Percentiles rank a stretch among this genome's conserved stretches.
Evolutionary conservation across 371 early-diverging fungal genomes (phyloP).

Genomic region (Mucor sp.): DNA sequence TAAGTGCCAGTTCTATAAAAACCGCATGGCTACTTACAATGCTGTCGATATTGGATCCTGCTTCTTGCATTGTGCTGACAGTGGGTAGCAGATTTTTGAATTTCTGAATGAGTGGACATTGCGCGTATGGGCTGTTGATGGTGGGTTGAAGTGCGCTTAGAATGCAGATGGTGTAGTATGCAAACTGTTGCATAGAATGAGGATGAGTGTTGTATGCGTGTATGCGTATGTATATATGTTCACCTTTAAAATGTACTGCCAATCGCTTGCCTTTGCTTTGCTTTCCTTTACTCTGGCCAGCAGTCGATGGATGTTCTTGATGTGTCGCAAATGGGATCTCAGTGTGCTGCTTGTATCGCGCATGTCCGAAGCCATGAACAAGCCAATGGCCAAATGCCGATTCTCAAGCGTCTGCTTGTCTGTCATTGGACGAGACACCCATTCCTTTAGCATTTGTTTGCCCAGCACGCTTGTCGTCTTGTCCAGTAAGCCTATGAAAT

Average conservation of each 20-base stretch:
- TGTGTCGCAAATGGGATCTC: constrained; percentile 44
- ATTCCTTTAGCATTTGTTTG: constrained; percentile 55
- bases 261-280: constrained; percentile 59
- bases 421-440: constrained; percentile 66
- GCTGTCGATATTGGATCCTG: constrained; percentile 59
- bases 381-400: constrained; percentile 60
- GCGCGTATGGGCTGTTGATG: background rate
- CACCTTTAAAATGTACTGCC: constrained; percentile 75
- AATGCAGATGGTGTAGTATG: constrained; percentile 60
- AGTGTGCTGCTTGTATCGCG: constrained; percentile 40
- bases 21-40: constrained; percentile 24
- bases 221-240: too few species aligned
- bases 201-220: too few species aligned
- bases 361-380: constrained; percentile 45
- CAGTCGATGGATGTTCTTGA: constrained; percentile 67
- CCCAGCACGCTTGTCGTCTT: constrained; percentile 65
- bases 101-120: constrained; percentile 42
- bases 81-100: constrained; percentile 16
- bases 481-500: constrained; percentile 58
- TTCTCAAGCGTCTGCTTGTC: constrained; percentile 43
- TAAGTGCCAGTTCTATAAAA: too few species aligned
- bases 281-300: constrained; percentile 49
- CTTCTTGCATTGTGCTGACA: constrained; percentile 41
- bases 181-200: too few species aligned
- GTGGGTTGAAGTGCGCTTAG: constrained; percentile 33